Percentiles rank a stretch among this genome's conserved stretches.
Conservation (phyloP, 2,329 filamentous ascomycete species). For the Fusarium redolens region DNA sequence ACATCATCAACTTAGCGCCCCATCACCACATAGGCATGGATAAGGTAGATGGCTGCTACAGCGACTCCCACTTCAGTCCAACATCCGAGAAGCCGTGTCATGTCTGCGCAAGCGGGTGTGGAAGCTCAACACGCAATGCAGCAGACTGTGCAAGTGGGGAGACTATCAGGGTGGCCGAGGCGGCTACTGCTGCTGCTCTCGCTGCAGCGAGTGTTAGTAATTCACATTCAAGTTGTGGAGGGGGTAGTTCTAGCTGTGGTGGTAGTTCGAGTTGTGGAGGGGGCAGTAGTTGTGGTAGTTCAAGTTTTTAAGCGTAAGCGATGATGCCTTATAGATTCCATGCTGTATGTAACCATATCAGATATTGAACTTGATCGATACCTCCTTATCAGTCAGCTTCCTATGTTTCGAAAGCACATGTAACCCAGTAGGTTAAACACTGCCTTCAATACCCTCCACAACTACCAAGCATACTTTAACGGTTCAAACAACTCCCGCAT, state of each 20-base stretch:
- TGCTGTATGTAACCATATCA: not conserved
- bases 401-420: not conserved
- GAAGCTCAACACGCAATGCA: slow-evolving; percentile 16
- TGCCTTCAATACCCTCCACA: not conserved
- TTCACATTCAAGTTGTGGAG: slow-evolving; percentile 15
- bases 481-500: not conserved
- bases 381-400: not conserved
- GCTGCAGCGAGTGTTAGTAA: not conserved
- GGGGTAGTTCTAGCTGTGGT: slow-evolving; percentile 30
- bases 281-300: slow-evolving; percentile 9
- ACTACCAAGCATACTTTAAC: not conserved
- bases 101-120: slow-evolving; percentile 28
- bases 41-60: slow-evolving; percentile 3
- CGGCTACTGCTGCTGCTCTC: slow-evolving; percentile 7
- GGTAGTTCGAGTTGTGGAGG: slow-evolving; percentile 17
- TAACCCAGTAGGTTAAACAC: not conserved
- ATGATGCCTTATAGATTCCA: not conserved
- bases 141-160: slow-evolving; percentile 31
- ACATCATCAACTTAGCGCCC: not conserved
- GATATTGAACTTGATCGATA: not conserved
- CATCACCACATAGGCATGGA: slow-evolving; percentile 21
- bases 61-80: slow-evolving; percentile 31
- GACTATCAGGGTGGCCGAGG: slow-evolving; percentile 17
- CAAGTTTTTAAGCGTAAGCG: not conserved
- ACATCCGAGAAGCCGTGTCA: slow-evolving; percentile 7